Evolutionary conservation across 2,329 filamentous ascomycete species (phyloP).

Genomic region (Penicillium fuscoglaucum): DNA sequence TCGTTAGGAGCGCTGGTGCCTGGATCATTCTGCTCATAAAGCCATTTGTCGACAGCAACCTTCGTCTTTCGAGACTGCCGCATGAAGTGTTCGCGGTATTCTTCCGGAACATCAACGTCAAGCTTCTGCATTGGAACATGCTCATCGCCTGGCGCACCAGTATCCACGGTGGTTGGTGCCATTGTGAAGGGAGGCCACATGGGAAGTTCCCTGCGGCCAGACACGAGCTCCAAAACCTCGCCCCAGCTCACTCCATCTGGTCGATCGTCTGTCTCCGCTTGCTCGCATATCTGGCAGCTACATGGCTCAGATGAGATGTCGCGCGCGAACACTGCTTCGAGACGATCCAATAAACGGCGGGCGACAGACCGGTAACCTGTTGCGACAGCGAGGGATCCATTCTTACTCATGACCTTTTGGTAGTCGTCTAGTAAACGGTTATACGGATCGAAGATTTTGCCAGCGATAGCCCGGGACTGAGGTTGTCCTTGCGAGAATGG

Average conservation of each 20-base stretch:
- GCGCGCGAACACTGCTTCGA: conserved; percentile 91
- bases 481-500: conserved; percentile 57
- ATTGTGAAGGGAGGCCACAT: conserved; percentile 86
- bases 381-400: conserved; percentile 88
- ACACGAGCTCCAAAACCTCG: conserved; percentile 89
- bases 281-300: conserved; percentile 77
- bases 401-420: conserved; percentile 73
- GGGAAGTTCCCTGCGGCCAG: conserved; percentile 81
- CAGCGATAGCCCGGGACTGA: conserved; percentile 66
- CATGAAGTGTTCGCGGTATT: conserved; percentile 89
- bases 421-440: conserved; percentile 85
- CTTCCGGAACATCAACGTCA: conserved; percentile 90
- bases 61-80: conserved; percentile 91
- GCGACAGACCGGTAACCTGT: conserved; percentile 96
- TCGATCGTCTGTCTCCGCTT: conserved; percentile 60
- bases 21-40: conserved; percentile 74
- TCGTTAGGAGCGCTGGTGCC: conserved; percentile 77
- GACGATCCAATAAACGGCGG: conserved; percentile 78
- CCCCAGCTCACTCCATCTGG: conserved; percentile 79
- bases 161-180: conserved; percentile 55
- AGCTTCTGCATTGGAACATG: conserved; percentile 71
- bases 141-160: conserved; percentile 56
- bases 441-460: conserved; percentile 78
- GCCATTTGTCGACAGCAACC: conserved; percentile 86
- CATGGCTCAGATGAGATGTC: conserved; percentile 89